phyloP scores from a whole-genome alignment of 768 basidiomycete species.

The Rickenella mellea region DNA sequence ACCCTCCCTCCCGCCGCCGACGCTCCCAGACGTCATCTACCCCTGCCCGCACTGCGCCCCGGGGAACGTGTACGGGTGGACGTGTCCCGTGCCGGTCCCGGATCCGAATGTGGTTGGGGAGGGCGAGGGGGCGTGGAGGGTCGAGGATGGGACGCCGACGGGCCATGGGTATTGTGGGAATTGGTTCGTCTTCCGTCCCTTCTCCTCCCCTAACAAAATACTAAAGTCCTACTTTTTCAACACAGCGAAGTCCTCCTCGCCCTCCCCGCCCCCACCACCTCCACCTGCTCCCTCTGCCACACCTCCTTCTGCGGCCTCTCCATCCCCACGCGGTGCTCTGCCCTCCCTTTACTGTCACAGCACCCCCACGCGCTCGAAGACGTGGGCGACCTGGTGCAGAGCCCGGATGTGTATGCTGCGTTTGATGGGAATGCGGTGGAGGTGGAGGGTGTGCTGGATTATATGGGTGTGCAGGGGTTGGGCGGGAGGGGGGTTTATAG shows the following conservation, averaged over 20 bases:
- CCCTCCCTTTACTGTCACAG: conserved; percentile 44
- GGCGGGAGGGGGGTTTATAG: conserved; percentile 68
- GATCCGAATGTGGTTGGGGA: conserved; percentile 66
- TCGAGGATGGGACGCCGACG: conserved; percentile 70
- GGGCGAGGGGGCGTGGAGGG: conserved; percentile 63
- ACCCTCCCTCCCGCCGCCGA: conserved; percentile 53
- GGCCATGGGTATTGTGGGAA: conserved; percentile 78
- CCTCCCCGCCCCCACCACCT: conserved; percentile 62
- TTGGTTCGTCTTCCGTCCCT: conserved; percentile 43
- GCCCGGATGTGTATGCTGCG: conserved; percentile 67
- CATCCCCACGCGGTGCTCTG: conserved; percentile 64
- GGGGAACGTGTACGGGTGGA: conserved; percentile 69
- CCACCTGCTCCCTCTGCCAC: conserved; percentile 76
- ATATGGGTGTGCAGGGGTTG: conserved; percentile 51
- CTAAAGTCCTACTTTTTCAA: background rate
- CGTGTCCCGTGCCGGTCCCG: conserved; percentile 69
- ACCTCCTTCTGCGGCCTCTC: conserved; percentile 78
- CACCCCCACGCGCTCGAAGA: conserved; percentile 63
- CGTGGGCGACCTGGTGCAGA: conserved; percentile 69
- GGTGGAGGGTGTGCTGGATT: conserved; percentile 79
- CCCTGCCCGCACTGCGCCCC: conserved; percentile 74
- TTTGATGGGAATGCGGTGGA: conserved; percentile 73
- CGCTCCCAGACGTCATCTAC: conserved; percentile 57
- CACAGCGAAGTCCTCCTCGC: conserved; percentile 68
- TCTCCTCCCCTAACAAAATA: background rate